A percentile compares a stretch with the other conserved stretches of the same genome.
Conservation (phyloP, 768 basidiomycete genomes). For the Candolleomyces aberdarensis region DNA sequence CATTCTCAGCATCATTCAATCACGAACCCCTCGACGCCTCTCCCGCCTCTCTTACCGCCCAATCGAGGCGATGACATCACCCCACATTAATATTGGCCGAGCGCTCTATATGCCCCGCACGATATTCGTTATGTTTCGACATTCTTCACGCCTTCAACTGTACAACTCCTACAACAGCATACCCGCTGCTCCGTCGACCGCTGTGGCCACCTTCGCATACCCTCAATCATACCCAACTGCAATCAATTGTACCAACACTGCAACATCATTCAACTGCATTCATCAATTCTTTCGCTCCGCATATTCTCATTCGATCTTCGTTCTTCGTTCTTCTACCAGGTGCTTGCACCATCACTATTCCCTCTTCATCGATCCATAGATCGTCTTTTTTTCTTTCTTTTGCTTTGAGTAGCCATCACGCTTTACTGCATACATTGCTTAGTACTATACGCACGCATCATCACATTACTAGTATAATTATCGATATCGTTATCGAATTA, state of each 20-base stretch:
- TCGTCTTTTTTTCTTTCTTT: not conserved
- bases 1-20: not conserved
- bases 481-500: not conserved
- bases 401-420: not conserved
- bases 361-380: not conserved
- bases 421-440: too few species aligned
- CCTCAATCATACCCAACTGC: not conserved
- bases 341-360: not conserved
- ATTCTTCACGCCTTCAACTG: conserved; percentile 4
- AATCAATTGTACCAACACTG: conserved; percentile 7
- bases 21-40: not conserved
- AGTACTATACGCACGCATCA: not conserved
- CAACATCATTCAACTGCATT: conserved; percentile 1
- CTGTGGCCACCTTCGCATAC: conserved; percentile 15
- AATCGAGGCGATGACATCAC: not conserved
- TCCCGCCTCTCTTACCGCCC: not conserved
- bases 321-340: conserved; percentile 7
- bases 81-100: not conserved
- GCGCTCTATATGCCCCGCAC: conserved; percentile 6
- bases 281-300: too few species aligned
- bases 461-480: conserved; percentile 3
- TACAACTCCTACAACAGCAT: conserved; percentile 6
- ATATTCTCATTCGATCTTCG: not conserved
- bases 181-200: conserved; percentile 27
- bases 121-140: not conserved